Evolutionary conservation across 2,329 filamentous ascomycete species (phyloP).

Genomic region (Tolypocladium pustulatum): DNA sequence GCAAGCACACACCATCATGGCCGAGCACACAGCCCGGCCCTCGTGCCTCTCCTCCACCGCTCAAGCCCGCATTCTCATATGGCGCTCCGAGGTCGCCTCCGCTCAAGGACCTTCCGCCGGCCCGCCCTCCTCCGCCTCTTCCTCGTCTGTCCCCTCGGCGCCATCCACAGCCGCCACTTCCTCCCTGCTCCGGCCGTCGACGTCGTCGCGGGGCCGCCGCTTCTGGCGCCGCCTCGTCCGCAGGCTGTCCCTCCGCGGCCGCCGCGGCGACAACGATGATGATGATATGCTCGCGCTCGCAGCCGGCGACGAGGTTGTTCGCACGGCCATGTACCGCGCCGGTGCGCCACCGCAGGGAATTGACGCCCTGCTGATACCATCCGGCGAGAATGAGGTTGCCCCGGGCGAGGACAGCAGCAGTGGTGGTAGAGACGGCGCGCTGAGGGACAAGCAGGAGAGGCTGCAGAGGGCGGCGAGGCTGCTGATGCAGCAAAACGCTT

Average conservation of each 20-base stretch:
- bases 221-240: slow-evolving; percentile 12
- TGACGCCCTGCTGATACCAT: slow-evolving; percentile 7
- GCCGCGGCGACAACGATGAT: slow-evolving; percentile 5
- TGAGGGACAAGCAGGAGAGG: slow-evolving; percentile 26
- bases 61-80: slow-evolving; percentile 34
- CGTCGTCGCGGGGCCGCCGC: slow-evolving; percentile 12
- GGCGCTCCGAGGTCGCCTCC: slow-evolving; percentile 37
- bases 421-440: slow-evolving; percentile 11
- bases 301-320: slow-evolving; percentile 6
- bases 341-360: slow-evolving; percentile 3
- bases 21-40: slow-evolving; percentile 5
- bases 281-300: slow-evolving; percentile 4
- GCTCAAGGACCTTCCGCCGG: slow-evolving; percentile 15
- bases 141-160: slow-evolving; percentile 13
- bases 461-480: slow-evolving; percentile 29
- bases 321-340: slow-evolving; percentile 26
- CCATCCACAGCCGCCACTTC: slow-evolving; percentile 19
- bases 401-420: slow-evolving; percentile 14
- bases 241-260: slow-evolving; percentile 8
- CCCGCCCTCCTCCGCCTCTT: slow-evolving; percentile 16
- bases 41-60: slow-evolving; percentile 19
- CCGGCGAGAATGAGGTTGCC: slow-evolving; percentile 10
- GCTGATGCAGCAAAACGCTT: slow-evolving; percentile 15
- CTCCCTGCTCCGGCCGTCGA: slow-evolving; percentile 14
- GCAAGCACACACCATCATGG: not conserved